A percentile compares a stretch with the other conserved stretches of the same genome.
Conservation (phyloP, 176 grass and related monocot species). For the barley (Hordeum vulgare) region MorexV3_pseudomolecules_assembly NC_058521.1:137412876-137413375, state of each 20-base stretch:
- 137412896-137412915: too few species aligned
- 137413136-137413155: not conserved
- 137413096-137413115: not conserved
- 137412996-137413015: too few species aligned
- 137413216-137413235: not conserved
- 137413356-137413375: too few species aligned
- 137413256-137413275: not conserved
- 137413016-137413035: too few species aligned
- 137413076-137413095: not conserved
- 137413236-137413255: not conserved
- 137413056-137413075: not conserved
- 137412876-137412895: too few species aligned
- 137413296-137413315: not conserved
- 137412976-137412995: too few species aligned
- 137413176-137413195: not conserved
- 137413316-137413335: too few species aligned
- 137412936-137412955: too few species aligned
- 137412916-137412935: too few species aligned
- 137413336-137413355: too few species aligned
- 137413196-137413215: not conserved
- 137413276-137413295: not conserved
- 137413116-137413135: not conserved
- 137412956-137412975: too few species aligned
- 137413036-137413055: not conserved
- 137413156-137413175: not conserved